phyloP scores from a whole-genome alignment of 805 yeast genomes.

The Millerago galiae region DNA sequence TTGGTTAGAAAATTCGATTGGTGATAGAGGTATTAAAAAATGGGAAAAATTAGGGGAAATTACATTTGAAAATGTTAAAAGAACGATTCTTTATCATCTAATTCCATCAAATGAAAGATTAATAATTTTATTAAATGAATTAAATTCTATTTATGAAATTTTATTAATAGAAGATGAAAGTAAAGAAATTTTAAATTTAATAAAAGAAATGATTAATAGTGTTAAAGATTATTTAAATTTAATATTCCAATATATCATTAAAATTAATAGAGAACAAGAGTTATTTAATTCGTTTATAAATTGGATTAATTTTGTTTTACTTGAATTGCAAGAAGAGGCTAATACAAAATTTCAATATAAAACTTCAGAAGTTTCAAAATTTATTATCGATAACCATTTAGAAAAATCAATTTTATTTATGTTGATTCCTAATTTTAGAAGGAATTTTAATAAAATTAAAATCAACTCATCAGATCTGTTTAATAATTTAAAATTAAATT shows the following conservation, averaged over 20 bases:
- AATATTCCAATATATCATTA: slow-evolving; percentile 32
- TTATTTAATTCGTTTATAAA: slow-evolving; percentile 35
- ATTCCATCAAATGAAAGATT: slow-evolving; percentile 53
- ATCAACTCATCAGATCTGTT: slow-evolving; percentile 20
- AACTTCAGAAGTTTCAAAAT: slow-evolving; percentile 23
- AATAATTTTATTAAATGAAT: slow-evolving; percentile 36
- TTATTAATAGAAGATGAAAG: background rate
- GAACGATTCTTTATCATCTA: slow-evolving; percentile 40
- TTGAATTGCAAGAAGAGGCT: slow-evolving; percentile 24
- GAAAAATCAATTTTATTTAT: slow-evolving; percentile 18
- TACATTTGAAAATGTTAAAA: slow-evolving; percentile 44
- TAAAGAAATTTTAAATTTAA: background rate
- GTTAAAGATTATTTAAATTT: slow-evolving; percentile 23
- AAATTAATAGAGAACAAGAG: slow-evolving; percentile 39
- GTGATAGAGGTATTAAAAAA: slow-evolving; percentile 56
- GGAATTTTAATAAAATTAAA: slow-evolving; percentile 18
- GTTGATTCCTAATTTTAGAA: slow-evolving; percentile 18
- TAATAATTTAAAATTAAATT: slow-evolving; percentile 9
- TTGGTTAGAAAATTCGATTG: slow-evolving; percentile 60
- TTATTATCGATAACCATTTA: slow-evolving; percentile 19
- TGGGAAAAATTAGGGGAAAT: slow-evolving; percentile 46
- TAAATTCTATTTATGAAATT: slow-evolving; percentile 30
- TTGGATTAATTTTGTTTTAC: slow-evolving; percentile 32
- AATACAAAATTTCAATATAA: slow-evolving; percentile 10
- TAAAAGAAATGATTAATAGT: slow-evolving; percentile 9